Evolutionary conservation across 805 yeast species (phyloP), one percentile per base, ranked within the genome.

Genomic region (Metschnikowia lochheadii): DNA sequence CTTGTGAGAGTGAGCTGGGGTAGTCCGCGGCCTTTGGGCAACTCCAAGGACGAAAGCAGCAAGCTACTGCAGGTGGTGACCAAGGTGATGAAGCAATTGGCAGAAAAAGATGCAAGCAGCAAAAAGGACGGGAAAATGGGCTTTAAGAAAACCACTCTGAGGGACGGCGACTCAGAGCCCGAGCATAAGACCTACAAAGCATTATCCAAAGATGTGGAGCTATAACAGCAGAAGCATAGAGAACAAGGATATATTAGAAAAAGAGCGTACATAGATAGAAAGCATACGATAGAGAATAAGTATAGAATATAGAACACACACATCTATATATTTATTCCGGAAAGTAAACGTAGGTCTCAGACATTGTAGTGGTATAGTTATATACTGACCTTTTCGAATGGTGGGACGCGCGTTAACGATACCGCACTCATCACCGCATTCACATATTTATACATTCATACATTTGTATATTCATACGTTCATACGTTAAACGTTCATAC

Each of bases 1-100:
- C 85, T 85, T 3, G 46, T 83, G 23, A 61, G 87, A 44, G 72
- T 81, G 0, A 68, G 76, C 38, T 82, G 86, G 85, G 82, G 87
- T 31, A 74, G 70, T 38, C 76, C 73, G 13, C 59, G 65, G 51
- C 62, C 69, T 2, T 58, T 80, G 29, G 81, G 81, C 2, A 60
- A 56, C 15, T 56, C 75, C 1, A 69, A 67, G 41, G 69, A 66
- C 6, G 85, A 82, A 44, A 70, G 77, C 46, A 56, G 65, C 33
- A 81, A 80, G 54, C 61, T 83, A 2, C 73, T 80, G 3, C 53
- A 69, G 14, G 77, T 83, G 7, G 84, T 80, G 8, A 64, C 63
- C 33, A 81, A 77, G 52, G 81, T 81, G 31, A 62, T 83, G 76
- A 75, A 70, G 53, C 79, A 80, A 56, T 62, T 78, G 50, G 79